These are phyloP conservation scores for Xylaria sp. DNA, from an alignment of 2,329 filamentous ascomycete species.

Conservation along the genomic window DNA sequence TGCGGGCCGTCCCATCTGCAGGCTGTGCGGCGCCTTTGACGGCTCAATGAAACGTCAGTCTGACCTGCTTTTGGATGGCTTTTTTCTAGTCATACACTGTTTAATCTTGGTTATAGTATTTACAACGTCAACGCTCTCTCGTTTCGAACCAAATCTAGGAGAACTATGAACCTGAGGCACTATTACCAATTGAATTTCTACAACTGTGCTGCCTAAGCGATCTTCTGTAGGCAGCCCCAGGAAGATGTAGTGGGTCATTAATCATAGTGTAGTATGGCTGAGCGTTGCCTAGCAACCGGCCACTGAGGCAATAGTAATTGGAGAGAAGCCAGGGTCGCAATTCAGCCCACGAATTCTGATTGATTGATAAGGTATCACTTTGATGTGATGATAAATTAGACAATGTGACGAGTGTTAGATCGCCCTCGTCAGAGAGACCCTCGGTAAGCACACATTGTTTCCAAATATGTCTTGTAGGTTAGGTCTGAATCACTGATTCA, in stretches of 20 bases:
- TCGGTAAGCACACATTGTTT: not conserved
- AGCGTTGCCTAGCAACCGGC: constrained; percentile 38
- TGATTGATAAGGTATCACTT: not conserved
- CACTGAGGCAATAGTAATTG: constrained; percentile 5
- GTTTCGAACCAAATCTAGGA: not conserved
- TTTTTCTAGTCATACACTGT: not conserved
- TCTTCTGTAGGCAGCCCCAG: not conserved
- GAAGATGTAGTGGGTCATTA: constrained; percentile 2
- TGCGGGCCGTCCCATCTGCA: constrained; percentile 36
- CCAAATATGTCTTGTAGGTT: not conserved
- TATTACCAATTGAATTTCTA: not conserved
- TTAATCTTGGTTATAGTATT: not conserved
- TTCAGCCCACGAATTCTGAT: not conserved
- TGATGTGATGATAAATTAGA: not conserved
- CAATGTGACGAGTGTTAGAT: not conserved
- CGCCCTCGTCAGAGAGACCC: not conserved
- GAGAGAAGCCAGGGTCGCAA: not conserved
- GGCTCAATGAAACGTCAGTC: constrained; percentile 27
- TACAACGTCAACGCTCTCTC: not conserved
- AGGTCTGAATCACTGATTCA: not conserved
- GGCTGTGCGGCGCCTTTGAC: constrained; percentile 12
- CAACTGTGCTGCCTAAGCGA: not conserved
- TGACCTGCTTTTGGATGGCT: not conserved
- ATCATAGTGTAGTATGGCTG: not conserved
- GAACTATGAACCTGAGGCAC: not conserved